phyloP scores from a whole-genome alignment of 1,284 basidiomycete genomes.

The Prillingera fragicola region DNA sequence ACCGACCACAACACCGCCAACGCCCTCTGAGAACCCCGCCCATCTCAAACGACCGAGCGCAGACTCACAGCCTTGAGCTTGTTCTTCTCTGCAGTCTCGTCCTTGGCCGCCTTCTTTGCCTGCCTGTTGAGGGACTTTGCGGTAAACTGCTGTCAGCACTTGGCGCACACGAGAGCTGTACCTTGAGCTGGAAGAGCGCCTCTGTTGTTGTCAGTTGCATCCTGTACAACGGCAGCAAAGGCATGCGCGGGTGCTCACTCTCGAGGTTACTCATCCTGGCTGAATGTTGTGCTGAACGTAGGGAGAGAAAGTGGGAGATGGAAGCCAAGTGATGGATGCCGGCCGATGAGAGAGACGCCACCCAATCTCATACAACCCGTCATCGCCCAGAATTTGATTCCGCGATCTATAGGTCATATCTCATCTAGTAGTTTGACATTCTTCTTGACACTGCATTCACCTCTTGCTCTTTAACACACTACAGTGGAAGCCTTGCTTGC shows the following conservation, averaged over 20 bases:
- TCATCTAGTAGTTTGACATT: too few species aligned
- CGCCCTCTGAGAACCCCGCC: neutral
- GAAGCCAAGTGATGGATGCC: neutral
- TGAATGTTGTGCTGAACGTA: slow-evolving; percentile 5
- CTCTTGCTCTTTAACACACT: too few species aligned
- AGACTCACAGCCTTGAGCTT: slow-evolving; percentile 77
- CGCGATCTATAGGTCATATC: too few species aligned
- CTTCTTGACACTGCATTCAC: too few species aligned
- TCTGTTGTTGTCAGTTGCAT: slow-evolving; percentile 53
- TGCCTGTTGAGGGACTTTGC: slow-evolving; percentile 86
- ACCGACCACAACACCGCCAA: too few species aligned
- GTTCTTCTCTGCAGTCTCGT: slow-evolving; percentile 76
- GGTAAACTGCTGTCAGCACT: slow-evolving; percentile 64
- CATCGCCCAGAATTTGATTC: too few species aligned
- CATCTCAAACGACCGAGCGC: neutral
- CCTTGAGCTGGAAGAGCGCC: slow-evolving; percentile 93
- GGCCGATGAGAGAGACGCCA: too few species aligned
- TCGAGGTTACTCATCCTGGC: slow-evolving; percentile 85
- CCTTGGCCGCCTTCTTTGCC: slow-evolving; percentile 92
- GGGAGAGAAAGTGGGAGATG: neutral
- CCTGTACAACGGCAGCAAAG: neutral
- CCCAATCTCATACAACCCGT: too few species aligned
- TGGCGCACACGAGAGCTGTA: slow-evolving; percentile 29
- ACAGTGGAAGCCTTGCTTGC: too few species aligned
- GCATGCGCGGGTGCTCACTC: slow-evolving; percentile 56